Percentiles rank a stretch among this genome's conserved stretches.
These are phyloP conservation scores for Calycina herbarum DNA, from an alignment of 2,329 filamentous ascomycete genomes.

Conservation along the genomic window DNA sequence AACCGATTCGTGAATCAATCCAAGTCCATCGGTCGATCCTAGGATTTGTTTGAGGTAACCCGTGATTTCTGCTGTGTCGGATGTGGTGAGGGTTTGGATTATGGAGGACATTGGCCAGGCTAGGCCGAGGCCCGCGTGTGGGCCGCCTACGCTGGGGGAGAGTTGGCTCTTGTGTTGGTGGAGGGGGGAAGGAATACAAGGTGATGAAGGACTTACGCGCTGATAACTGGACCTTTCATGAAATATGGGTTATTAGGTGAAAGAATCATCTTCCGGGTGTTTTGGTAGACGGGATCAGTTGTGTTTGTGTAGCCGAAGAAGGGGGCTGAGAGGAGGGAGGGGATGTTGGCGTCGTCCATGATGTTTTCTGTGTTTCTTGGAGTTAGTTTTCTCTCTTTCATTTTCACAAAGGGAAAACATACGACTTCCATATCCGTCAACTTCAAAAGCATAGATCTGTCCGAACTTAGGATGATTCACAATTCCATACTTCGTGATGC, in stretches of 20 bases:
- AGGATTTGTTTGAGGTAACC: conserved; percentile 32
- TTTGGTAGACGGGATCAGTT: conserved; percentile 68
- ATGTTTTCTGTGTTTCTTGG: conserved; percentile 44
- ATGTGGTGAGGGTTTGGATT: conserved; percentile 52
- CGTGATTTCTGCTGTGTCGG: conserved; percentile 39
- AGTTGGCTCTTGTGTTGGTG: not conserved
- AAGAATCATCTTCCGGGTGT: conserved; percentile 77
- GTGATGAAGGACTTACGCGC: conserved; percentile 29
- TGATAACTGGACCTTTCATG: conserved; percentile 53
- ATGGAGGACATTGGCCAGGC: conserved; percentile 59
- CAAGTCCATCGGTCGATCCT: conserved; percentile 34
- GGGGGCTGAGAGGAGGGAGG: conserved; percentile 63
- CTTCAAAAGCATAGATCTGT: conserved; percentile 74
- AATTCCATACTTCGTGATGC: conserved; percentile 71
- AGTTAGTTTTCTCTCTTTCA: conserved; percentile 28
- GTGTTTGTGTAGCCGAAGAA: conserved; percentile 60
- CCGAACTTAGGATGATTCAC: conserved; percentile 62
- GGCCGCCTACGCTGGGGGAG: conserved; percentile 63
- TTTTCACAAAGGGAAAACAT: conserved; percentile 30
- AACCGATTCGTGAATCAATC: conserved; percentile 52
- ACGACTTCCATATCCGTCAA: conserved; percentile 66
- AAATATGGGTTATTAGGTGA: conserved; percentile 78
- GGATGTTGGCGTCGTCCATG: conserved; percentile 74
- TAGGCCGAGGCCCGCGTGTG: conserved; percentile 59
- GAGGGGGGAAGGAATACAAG: no score